Percentiles rank a stretch among this genome's conserved stretches.
Evolutionary conservation across 169 alveolate genomes (phyloP).

Genomic region (Plasmodium vivax): DNA sequence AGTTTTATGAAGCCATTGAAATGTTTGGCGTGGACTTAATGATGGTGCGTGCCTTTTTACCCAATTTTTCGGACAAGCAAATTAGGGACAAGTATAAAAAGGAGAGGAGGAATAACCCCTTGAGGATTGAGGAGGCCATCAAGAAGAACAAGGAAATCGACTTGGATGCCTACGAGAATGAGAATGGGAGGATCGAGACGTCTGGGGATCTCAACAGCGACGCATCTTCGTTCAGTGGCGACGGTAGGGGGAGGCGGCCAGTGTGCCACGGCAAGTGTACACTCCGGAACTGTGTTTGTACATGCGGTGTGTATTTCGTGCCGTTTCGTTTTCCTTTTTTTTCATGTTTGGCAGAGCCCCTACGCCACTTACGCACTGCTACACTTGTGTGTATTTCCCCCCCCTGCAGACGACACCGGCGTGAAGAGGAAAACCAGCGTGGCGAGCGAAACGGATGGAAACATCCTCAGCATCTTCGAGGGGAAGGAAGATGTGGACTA

Average conservation of each 20-base stretch:
- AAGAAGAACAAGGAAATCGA: constrained; percentile 76
- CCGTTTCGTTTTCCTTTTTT: not conserved
- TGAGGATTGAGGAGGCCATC: constrained; percentile 76
- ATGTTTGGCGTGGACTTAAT: constrained; percentile 84
- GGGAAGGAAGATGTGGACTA: constrained; percentile 12
- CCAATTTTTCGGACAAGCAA: constrained; percentile 83
- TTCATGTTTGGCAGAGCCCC: not conserved
- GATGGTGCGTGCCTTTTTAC: constrained; percentile 82
- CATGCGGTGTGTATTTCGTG: not conserved
- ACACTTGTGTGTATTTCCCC: not conserved
- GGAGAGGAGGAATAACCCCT: constrained; percentile 82
- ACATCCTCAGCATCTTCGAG: constrained; percentile 35
- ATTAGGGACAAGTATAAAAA: constrained; percentile 82
- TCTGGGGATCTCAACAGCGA: constrained; percentile 76
- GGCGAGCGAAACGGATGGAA: constrained; percentile 32
- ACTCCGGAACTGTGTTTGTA: not conserved
- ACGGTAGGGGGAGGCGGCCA: constrained; percentile 26
- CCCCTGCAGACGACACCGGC: not conserved
- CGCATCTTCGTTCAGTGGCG: constrained; percentile 76
- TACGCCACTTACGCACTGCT: not conserved
- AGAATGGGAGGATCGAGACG: constrained; percentile 82
- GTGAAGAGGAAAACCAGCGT: not conserved
- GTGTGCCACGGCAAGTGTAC: not conserved
- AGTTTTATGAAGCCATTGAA: constrained; percentile 82
- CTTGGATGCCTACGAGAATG: constrained; percentile 80